These are phyloP conservation scores for Letharia lupina DNA, from an alignment of 495 filamentous ascomycete species.

Conservation along the genomic window DNA sequence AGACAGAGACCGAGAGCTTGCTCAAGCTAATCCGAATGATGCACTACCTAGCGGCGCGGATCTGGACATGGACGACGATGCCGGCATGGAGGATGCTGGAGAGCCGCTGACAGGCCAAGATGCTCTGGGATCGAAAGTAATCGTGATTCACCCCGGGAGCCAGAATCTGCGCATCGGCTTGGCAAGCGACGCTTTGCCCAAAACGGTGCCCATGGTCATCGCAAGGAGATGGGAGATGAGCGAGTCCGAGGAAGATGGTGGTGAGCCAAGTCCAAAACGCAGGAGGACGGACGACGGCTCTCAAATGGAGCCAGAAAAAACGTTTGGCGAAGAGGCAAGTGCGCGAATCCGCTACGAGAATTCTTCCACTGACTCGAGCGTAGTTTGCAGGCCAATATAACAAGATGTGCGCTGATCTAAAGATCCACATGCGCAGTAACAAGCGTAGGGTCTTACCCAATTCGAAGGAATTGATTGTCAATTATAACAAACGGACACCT, in stretches of 20 bases:
- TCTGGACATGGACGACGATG: conserved; percentile 50
- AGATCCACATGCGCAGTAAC: conserved; percentile 80
- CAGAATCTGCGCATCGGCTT: conserved; percentile 91
- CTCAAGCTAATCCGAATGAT: conserved; percentile 49
- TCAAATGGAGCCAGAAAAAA: conserved; percentile 58
- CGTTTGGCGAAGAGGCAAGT: conserved; percentile 76
- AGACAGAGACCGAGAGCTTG: conserved; percentile 76
- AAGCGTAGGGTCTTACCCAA: conserved; percentile 90
- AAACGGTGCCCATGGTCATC: conserved; percentile 87
- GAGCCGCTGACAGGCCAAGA: conserved; percentile 51
- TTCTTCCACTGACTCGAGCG: conserved; percentile 20
- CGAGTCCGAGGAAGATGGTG: conserved; percentile 71
- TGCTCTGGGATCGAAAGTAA: conserved; percentile 75
- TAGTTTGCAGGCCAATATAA: conserved; percentile 69
- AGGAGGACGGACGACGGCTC: conserved; percentile 59
- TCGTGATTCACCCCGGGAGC: conserved; percentile 96
- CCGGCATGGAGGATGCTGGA: conserved; percentile 58
- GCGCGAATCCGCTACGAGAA: conserved; percentile 1
- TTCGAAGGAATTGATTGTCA: conserved; percentile 86
- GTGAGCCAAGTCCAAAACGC: conserved; percentile 80
- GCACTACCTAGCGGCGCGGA: conserved; percentile 41
- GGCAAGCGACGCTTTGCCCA: conserved; percentile 88
- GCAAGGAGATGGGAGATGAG: conserved; percentile 64
- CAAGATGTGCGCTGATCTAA: conserved; percentile 76
- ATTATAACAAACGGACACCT: conserved; percentile 74